Conservation (phyloP, 495 filamentous ascomycete genomes). For the Gamarada debralockiae region DNA sequence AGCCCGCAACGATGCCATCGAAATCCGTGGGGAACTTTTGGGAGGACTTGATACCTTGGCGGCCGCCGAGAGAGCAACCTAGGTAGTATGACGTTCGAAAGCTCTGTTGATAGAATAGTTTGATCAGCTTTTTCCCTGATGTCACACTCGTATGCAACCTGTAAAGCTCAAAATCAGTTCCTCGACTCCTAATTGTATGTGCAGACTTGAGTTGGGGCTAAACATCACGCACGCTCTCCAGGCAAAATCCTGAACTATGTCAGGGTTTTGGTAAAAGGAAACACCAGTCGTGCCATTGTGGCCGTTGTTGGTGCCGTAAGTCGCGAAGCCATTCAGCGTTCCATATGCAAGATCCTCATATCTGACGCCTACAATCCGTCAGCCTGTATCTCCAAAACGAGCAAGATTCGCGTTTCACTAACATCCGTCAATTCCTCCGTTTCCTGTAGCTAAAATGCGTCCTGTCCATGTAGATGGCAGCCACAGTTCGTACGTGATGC, state of each 20-base stretch:
- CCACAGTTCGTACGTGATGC: constrained; percentile 56
- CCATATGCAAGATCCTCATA: constrained; percentile 29
- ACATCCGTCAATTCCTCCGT: constrained; percentile 54
- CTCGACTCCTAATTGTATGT: no score
- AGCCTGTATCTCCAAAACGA: no score
- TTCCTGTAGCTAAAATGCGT: constrained; percentile 51
- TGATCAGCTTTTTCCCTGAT: constrained; percentile 27
- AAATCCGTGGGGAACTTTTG: constrained; percentile 53
- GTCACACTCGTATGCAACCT: constrained; percentile 46
- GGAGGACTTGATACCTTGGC: constrained; percentile 50
- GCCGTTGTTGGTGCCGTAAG: constrained; percentile 53
- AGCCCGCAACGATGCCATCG: constrained; percentile 64
- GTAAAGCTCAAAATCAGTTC: no score
- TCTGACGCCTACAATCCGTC: no score
- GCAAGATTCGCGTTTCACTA: no score
- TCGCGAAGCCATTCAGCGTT: constrained; percentile 47
- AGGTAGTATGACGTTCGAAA: constrained; percentile 45
- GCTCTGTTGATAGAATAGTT: constrained; percentile 31
- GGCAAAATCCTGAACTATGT: constrained; percentile 42
- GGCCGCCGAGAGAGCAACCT: constrained; percentile 57
- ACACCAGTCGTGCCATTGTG: constrained; percentile 50
- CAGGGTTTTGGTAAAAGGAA: constrained; percentile 46
- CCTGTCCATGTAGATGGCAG: constrained; percentile 48
- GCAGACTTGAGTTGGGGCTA: no score
- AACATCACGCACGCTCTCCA: constrained; percentile 28